These are phyloP conservation scores for Peronospora farinosa DNA, from an alignment of 352 stramenopile species.

Conservation along the genomic window DNA sequence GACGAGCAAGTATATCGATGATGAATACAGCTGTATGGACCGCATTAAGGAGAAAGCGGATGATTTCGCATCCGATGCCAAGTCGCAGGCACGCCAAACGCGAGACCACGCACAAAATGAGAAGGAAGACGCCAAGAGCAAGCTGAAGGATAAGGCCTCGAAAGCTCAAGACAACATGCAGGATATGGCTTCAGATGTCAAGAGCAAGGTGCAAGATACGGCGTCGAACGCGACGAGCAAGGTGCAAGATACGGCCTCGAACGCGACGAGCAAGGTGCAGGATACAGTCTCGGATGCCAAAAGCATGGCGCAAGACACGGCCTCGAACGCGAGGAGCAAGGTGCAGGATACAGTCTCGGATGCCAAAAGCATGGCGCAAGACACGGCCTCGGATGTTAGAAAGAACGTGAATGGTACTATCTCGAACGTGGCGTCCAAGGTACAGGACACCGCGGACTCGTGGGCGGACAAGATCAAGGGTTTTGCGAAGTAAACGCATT, in stretches of 20 bases:
- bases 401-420: no score
- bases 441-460: constrained; percentile 19
- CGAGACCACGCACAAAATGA: constrained; percentile 22
- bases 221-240: constrained; percentile 32
- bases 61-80: constrained; percentile 22
- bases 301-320: constrained; percentile 21
- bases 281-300: no score
- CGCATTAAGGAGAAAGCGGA: constrained; percentile 35
- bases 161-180: constrained; percentile 20
- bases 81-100: constrained; percentile 22
- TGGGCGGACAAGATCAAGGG: constrained; percentile 31
- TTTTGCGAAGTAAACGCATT: constrained; percentile 31
- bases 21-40: constrained; percentile 55
- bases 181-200: constrained; percentile 27
- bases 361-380: no score
- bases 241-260: constrained; percentile 31
- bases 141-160: constrained; percentile 27
- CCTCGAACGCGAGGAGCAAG: neutral
- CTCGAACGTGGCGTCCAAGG: no score
- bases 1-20: constrained; percentile 16
- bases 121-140: constrained; percentile 28
- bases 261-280: constrained; percentile 25
- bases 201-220: constrained; percentile 22
- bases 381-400: no score
- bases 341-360: no score